A percentile compares a stretch with the other conserved stretches of the same genome.
phyloP scores from a whole-genome alignment of 1,284 basidiomycete species.

The Thecaphora frezii region DNA sequence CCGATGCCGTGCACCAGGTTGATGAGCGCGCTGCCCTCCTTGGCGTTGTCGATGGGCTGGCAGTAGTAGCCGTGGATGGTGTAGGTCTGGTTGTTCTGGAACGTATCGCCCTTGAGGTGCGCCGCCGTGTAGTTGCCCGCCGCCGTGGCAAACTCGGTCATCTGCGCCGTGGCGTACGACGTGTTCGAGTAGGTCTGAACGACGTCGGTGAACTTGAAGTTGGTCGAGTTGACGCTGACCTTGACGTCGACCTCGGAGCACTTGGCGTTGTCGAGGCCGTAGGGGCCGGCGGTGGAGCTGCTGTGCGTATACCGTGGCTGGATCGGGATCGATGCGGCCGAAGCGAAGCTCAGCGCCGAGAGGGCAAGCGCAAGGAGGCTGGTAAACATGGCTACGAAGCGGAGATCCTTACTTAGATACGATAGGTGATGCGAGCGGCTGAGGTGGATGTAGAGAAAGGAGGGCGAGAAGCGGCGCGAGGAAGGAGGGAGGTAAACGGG shows the following conservation, averaged over 20 bases:
- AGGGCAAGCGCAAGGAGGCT: conserved; percentile 8
- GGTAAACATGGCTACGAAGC: no score
- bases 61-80: conserved; percentile 32
- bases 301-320: neutral
- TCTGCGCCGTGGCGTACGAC: conserved; percentile 29
- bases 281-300: conserved; percentile 20
- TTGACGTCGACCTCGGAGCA: conserved; percentile 18
- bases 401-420: no score
- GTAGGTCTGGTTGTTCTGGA: conserved; percentile 17
- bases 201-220: conserved; percentile 26
- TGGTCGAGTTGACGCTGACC: conserved; percentile 16
- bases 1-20: conserved; percentile 37
- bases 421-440: no score
- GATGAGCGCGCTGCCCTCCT: conserved; percentile 18
- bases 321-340: conserved; percentile 13
- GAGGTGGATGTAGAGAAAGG: neutral
- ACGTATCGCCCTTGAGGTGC: conserved; percentile 9
- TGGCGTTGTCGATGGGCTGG: conserved; percentile 10
- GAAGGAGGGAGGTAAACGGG: no score
- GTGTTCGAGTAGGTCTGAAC: conserved; percentile 25
- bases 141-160: conserved; percentile 22
- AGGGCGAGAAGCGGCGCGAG: no score
- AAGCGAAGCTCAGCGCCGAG: conserved; percentile 8
- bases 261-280: conserved; percentile 28
- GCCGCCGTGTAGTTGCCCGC: conserved; percentile 21